phyloP scores from a whole-genome alignment of 164 flowering plant species.

The Macadamia integrifolia region DNA sequence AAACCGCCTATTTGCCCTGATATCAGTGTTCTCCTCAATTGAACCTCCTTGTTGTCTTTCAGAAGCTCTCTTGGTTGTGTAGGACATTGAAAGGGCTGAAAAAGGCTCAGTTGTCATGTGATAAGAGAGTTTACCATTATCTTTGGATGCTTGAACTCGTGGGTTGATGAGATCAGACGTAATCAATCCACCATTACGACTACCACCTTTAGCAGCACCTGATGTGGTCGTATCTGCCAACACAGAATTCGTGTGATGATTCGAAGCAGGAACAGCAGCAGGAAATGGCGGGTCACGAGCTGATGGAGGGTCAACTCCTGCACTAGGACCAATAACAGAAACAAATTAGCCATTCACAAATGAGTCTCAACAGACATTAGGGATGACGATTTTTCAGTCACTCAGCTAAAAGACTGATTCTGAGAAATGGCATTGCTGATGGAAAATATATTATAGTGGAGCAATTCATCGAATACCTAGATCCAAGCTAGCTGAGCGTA shows the following conservation, averaged over 20 bases:
- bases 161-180: constrained; percentile 60
- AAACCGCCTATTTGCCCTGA: constrained; percentile 48
- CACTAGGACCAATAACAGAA: constrained; percentile 67
- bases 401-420: not conserved
- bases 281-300: constrained; percentile 97
- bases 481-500: constrained; percentile 85
- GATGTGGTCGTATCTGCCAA: constrained; percentile 42
- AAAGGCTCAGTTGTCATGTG: constrained; percentile 41
- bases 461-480: constrained; percentile 58
- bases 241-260: constrained; percentile 43
- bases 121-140: constrained; percentile 44
- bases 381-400: not conserved
- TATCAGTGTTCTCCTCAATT: constrained; percentile 52
- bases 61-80: constrained; percentile 49
- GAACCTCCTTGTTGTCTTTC: constrained; percentile 60
- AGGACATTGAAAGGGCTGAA: constrained; percentile 43
- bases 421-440: not conserved
- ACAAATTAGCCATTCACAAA: constrained; percentile 39
- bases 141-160: constrained; percentile 77
- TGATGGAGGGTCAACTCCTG: constrained; percentile 99
- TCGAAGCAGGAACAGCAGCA: constrained; percentile 70
- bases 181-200: constrained; percentile 59
- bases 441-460: not conserved
- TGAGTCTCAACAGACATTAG: not conserved
- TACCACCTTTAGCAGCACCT: constrained; percentile 39